Percentiles rank a stretch among this genome's conserved stretches.
phyloP scores from a whole-genome alignment of 495 filamentous ascomycete species.

The Lophiotrema nucula region DNA sequence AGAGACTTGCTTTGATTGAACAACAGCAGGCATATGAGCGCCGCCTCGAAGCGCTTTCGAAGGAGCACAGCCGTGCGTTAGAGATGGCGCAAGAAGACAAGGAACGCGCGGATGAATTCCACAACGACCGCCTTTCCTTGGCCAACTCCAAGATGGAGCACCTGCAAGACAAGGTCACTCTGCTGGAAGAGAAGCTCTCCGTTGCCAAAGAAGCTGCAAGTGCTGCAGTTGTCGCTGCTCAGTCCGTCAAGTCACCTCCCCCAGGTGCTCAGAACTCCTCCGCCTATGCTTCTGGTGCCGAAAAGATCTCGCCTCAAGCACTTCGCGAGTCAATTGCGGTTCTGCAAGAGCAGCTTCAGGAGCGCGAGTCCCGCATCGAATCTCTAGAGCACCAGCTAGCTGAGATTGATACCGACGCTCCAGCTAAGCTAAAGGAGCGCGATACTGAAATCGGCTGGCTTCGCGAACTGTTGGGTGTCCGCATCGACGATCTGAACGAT shows the following conservation, averaged over 20 bases:
- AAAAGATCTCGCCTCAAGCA: conserved; percentile 89
- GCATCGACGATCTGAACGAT: conserved; percentile 86
- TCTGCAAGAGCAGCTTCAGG: conserved; percentile 92
- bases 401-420: conserved; percentile 67
- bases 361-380: conserved; percentile 86
- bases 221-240: conserved; percentile 81
- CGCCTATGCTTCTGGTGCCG: conserved; percentile 57
- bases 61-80: conserved; percentile 71
- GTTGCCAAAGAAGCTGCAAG: conserved; percentile 86
- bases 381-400: conserved; percentile 71
- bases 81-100: conserved; percentile 53
- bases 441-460: conserved; percentile 96
- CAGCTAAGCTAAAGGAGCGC: conserved; percentile 77
- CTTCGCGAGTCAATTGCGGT: conserved; percentile 94
- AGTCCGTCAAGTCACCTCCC: conserved; percentile 54
- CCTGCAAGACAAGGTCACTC: conserved; percentile 73
- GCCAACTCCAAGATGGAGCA: conserved; percentile 76
- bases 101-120: conserved; percentile 38
- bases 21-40: conserved; percentile 69
- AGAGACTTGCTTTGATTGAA: conserved; percentile 64
- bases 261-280: conserved; percentile 39
- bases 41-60: conserved; percentile 59
- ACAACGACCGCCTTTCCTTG: conserved; percentile 65
- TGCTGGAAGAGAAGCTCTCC: conserved; percentile 85
- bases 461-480: conserved; percentile 85